Base-by-base conservation (phyloP, 768 basidiomycete genomes). In the Lentinula edodes region DNA sequence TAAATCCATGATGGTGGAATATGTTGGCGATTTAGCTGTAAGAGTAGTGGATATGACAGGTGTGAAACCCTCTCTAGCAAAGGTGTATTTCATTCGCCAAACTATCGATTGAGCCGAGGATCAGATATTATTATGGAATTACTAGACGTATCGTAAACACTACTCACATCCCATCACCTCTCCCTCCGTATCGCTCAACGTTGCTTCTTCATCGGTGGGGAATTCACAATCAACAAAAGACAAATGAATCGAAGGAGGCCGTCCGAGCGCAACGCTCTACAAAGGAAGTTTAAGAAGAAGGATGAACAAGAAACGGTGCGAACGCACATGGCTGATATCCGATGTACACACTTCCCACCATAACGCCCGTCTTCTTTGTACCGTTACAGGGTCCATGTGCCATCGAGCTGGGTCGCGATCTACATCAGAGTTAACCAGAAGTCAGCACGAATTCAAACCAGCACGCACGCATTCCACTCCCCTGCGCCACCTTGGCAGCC, bases 401-500 rank as follows among this genome's bases (percentile, higher is more conserved):
- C 77, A 79, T 48, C 75, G 67, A 18, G 77, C 75, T 50, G 74
- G 71, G 65, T 79, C 77, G 5, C 77, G 75, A 67, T 77, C 77
- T 78, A 39, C 41, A 34, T 32, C 36, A 39, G 62, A 7, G 51
- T 32, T 13, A 52, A 23, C 28, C 2, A 51, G 20, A 42, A 63
- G 57, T 36, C 28, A 61, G 9, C 6, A 69, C 75, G 46, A 62
- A 78, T 18, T 6, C 7, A 1, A 35, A 10, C 5, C 12, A 52
- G n/a, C 77, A 58, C 64, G 62, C 41, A 62, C 64, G 60, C 42
- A 45, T 18, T 66, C 75, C 64, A 66, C 74, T 71, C 69, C 81
- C 84, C 70, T 87, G 86, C 9, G 83, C 81, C 38, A 86, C 64
- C 69, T 88, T 87, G n/a, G 81, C 76, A 6, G 84, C 80, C 32